These are phyloP conservation scores for Dryadomyces quercivorus DNA, from an alignment of 2,329 filamentous ascomycete genomes.

Conservation along the genomic window DNA sequence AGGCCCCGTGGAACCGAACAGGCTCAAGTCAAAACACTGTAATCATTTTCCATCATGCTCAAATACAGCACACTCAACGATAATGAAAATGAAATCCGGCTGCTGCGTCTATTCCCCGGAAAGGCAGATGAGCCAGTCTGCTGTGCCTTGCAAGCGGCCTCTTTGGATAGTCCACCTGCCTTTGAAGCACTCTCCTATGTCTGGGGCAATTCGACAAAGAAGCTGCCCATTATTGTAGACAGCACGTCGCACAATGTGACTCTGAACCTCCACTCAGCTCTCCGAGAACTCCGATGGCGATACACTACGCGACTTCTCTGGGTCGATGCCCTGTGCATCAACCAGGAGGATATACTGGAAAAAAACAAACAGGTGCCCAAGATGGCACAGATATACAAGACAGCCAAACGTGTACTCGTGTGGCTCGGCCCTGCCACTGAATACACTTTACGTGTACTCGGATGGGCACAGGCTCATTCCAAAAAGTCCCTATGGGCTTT, in stretches of 20 bases:
- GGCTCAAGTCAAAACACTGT: background rate
- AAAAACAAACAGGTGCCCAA: background rate
- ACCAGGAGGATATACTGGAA: background rate
- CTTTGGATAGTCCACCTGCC: background rate
- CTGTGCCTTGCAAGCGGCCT: background rate
- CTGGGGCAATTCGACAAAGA: background rate
- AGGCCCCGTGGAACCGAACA: no score
- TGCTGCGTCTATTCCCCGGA: background rate
- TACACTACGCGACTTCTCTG: background rate
- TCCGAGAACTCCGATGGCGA: background rate
- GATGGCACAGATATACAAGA: background rate
- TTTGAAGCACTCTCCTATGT: constrained; percentile 1
- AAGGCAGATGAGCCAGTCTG: background rate
- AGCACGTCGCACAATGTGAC: background rate
- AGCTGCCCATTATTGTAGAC: background rate
- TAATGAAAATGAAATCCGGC: background rate
- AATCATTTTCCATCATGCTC: background rate
- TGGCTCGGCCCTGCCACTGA: background rate
- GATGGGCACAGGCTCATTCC: background rate
- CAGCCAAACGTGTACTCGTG: background rate
- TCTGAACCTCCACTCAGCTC: background rate
- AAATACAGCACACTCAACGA: background rate
- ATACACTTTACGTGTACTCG: background rate
- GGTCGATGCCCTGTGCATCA: background rate
- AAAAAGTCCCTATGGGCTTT: no score